phyloP scores from a whole-genome alignment of 129 eudicot genomes.

The Flaveria brownii region DNA sequence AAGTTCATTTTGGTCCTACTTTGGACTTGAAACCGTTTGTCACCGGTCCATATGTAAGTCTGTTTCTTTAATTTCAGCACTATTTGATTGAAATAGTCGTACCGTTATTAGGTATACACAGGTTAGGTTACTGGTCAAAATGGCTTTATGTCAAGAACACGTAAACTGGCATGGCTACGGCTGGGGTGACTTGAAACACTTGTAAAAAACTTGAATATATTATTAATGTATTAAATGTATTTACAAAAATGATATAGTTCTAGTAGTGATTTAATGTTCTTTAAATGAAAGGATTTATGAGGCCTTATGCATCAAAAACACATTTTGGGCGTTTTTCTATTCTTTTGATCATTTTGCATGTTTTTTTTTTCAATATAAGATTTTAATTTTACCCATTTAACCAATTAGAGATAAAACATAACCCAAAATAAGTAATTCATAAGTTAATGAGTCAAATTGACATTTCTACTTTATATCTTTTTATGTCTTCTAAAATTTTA shows the following conservation, averaged over 20 bases:
- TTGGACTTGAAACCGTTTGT: slow-evolving; percentile 88
- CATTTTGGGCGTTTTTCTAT: not conserved
- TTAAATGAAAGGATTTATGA: not conserved
- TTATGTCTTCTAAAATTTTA: not conserved
- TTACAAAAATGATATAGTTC: not conserved
- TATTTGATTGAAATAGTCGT: not conserved
- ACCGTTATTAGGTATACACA: not conserved
- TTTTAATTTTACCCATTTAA: not conserved
- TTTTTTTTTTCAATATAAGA: not conserved
- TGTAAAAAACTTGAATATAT: not conserved
- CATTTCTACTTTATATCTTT: not conserved
- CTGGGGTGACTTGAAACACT: not conserved
- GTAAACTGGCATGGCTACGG: not conserved
- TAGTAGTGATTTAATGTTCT: not conserved
- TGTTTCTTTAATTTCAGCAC: slow-evolving; percentile 4
- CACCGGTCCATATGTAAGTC: slow-evolving; percentile 77
- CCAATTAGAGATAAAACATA: not conserved
- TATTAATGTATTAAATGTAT: not conserved
- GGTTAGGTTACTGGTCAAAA: not conserved
- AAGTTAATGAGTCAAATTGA: not conserved
- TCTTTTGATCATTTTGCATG: not conserved
- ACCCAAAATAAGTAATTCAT: not conserved
- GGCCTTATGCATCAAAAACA: not conserved
- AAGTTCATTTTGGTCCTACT: slow-evolving; percentile 58
- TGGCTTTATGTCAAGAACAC: not conserved